Base-by-base conservation (phyloP, 2,329 filamentous ascomycete genomes). In the Sporothrix sp. region DNA sequence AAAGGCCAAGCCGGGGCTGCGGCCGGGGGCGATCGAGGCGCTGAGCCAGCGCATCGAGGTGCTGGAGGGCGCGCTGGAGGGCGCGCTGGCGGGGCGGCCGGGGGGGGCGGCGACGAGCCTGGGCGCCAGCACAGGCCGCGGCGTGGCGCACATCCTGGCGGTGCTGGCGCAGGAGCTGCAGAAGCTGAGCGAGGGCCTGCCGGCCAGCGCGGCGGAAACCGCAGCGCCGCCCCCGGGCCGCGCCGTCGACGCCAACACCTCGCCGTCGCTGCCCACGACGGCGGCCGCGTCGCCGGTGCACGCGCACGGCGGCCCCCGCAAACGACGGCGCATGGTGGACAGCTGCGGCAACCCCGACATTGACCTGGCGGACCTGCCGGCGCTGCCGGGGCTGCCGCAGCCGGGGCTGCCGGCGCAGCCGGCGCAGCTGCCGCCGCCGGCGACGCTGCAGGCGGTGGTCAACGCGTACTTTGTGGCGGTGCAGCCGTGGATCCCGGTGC, bases 401-500 rank as follows among this genome's bases (percentile, higher is more conserved):
- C 48, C 48, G 11, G 39, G 40, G 1, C 40, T 51, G 13, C 51
- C 54, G 10, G 5, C 25, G 6, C n/a, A n/a, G n/a, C n/a, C n/a
- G n/a, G n/a, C n/a, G n/a, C n/a, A 30, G 0, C 40, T 45, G 10
- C 50, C 54, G 14, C 27, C 53, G 7, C 36, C 52, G 14, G 38
- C 39, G 7, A 56, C 59, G 4, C 40, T 63, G 11, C 51, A 61
- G 28, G 57, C 58, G 10, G 52, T 64, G 9, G 52, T 66, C 16
- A 59, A 63, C 28, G 56, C 58, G 3, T 61, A 65, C 47, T 67
- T 67, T 50, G 47, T 51, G 9, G 50, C 58, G 3, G 59, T 66
- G 4, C 66, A 68, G 50, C 66, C 63, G 3, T 68, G 64, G 61
- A 63, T 67, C 5, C 66, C 66, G 4, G 63, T 68, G 14, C 44